Evolutionary conservation across 306 rosid species (phyloP), one percentile per base, ranked within the genome.

Genomic region (Sicyos baderoa): DNA sequence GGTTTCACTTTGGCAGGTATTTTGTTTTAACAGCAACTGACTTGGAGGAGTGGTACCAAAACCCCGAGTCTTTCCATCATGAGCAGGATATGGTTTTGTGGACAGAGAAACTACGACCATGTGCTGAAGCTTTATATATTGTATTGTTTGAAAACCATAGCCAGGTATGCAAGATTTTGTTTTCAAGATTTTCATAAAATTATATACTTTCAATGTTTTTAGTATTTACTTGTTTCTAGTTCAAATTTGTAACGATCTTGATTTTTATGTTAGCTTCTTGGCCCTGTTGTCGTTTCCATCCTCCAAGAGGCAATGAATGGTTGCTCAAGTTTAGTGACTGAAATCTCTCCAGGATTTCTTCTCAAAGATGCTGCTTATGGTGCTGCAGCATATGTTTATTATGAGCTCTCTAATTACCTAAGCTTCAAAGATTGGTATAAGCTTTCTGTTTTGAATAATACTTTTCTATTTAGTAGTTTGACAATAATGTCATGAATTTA

Each of bases 61-160:
- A 85, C 74, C 93, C 98, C 0, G 98, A 92, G 74, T 77, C 88
- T 76, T 92, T 92, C 77, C 98, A 92, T 79, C 98, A 92, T 10
- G 98, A 92, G 86, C 96, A 92, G 81, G 98, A 92, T 82, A 92
- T 92, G 98, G 83, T 92, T 79, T 95, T 89, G 85, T 92, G 98
- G 96, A 89, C 96, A 32, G 98, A 92, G 82, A 92, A 87, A 79
- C 81, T 92, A 77, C 86, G 98, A 81, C 98, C 98, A 53, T 92
- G 96, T 71, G 96, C 98, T 64, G 98, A 92, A 78, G 98, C 98
- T 74, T 73, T 92, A 56, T 92, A 87, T 81, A 92, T 92, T 40
- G 89, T 92, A 70, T 75, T 92, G 80, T 92, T 92, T 86, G 96
- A 89, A 87, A 92, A 86, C 75, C 79, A 92, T 76, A 89, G 89